A percentile compares a stretch with the other conserved stretches of the same genome.
phyloP scores from a whole-genome alignment of 305 asterid genomes.

The Fraxinus ornus region DNA sequence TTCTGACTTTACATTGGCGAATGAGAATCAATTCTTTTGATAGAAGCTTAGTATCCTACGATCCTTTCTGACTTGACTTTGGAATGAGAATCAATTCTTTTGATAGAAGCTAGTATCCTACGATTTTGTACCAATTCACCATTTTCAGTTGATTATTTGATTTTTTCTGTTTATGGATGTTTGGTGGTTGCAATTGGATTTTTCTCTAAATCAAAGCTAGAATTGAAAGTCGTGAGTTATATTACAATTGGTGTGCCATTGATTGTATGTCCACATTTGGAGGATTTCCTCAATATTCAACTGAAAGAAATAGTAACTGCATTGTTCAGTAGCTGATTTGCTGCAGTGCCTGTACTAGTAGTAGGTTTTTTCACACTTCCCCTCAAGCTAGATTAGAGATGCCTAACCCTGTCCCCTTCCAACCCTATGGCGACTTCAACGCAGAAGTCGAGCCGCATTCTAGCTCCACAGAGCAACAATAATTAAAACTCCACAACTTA shows the following conservation, averaged over 20 bases:
- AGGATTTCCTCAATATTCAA: neutral
- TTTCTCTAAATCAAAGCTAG: neutral
- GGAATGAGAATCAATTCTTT: slow-evolving; percentile 22
- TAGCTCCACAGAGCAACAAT: too few species aligned
- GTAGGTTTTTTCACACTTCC: neutral
- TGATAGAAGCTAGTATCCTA: slow-evolving; percentile 7
- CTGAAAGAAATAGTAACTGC: neutral
- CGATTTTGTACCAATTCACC: slow-evolving; percentile 22
- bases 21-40: slow-evolving; percentile 23
- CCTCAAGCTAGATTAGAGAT: neutral
- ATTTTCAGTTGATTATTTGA: neutral
- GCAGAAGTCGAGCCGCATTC: too few species aligned
- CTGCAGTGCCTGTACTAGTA: neutral
- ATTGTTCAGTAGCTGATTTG: neutral
- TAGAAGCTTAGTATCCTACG: slow-evolving; percentile 3
- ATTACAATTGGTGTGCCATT: neutral
- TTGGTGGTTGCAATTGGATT: neutral
- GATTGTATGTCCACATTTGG: neutral
- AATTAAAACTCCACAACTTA: too few species aligned
- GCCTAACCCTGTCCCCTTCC: neutral
- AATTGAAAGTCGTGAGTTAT: neutral
- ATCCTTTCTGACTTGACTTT: slow-evolving; percentile 14
- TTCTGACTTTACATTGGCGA: slow-evolving; percentile 16
- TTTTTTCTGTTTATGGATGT: neutral
- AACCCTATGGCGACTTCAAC: too few species aligned